Conservation (phyloP, 495 filamentous ascomycete species). For the Achaetomiella virescens region DNA sequence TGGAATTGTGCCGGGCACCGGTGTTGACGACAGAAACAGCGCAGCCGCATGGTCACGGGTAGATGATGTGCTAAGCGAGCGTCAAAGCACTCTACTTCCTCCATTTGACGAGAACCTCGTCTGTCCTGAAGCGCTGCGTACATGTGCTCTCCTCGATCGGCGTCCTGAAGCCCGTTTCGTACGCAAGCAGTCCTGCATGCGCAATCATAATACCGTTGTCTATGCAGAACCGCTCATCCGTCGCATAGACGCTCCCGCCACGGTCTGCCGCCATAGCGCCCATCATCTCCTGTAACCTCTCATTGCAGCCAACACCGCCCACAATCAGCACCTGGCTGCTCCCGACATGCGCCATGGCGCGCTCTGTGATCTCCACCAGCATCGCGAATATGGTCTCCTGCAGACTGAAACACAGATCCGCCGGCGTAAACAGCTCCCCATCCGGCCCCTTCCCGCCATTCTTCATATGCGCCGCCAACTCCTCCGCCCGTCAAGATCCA, state of each 20-base stretch:
- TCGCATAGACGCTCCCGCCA: constrained; percentile 86
- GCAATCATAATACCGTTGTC: constrained; percentile 99
- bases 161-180: constrained; percentile 69
- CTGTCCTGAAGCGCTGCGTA: constrained; percentile 92
- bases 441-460: constrained; percentile 33
- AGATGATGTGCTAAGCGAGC: neutral
- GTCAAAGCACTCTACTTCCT: constrained; percentile 53
- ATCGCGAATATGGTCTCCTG: constrained; percentile 95
- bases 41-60: neutral
- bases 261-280: constrained; percentile 87
- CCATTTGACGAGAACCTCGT: constrained; percentile 91
- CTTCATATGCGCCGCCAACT: constrained; percentile 60
- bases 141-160: constrained; percentile 74
- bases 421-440: constrained; percentile 58
- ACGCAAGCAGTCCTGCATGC: constrained; percentile 85
- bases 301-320: constrained; percentile 97
- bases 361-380: constrained; percentile 97
- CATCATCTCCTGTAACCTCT: constrained; percentile 98
- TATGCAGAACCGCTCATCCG: constrained; percentile 95
- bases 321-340: constrained; percentile 88
- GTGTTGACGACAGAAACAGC: neutral
- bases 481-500: constrained; percentile 84
- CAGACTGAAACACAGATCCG: constrained; percentile 86
- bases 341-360: constrained; percentile 96
- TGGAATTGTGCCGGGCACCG: neutral